Evolutionary conservation across 208 protist species (phyloP), one percentile per base, ranked within the genome.

Genomic region (Leishmania martiniquensis): DNA sequence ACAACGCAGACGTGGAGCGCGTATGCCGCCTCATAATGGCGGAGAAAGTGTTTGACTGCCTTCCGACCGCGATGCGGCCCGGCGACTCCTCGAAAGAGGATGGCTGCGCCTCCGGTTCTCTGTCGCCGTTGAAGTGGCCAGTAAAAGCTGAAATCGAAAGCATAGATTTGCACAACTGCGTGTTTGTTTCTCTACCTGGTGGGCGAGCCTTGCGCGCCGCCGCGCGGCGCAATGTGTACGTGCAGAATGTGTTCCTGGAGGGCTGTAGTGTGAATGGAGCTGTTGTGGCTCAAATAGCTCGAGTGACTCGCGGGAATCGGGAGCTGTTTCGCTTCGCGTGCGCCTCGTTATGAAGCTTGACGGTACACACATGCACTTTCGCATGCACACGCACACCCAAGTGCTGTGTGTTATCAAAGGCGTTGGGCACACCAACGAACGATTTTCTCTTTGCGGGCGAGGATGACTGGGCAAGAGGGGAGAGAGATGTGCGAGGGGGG

Each of bases 241-340:
- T 90, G 62, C 69, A 79, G 42, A 55, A 82, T n/a, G 65, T 90
- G 1, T 87, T 80, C 37, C 47, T 86, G 15, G 63, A 78, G 29
- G 86, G 86, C 1, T 88, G 78, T 57, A 90, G 86, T 25, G 81
- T 90, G 20, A 90, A 90, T 47, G 25, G 72, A 0, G 86, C 80
- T 9, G 86, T 86, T 7, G 73, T 84, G 54, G 52, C 51, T 51
- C 86, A 90, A 17, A 72, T 90, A 32, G 73, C 42, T 12, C 73
- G 60, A 22, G 78, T 81, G 20, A 85, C 79, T 6, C 59, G 76
- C 2, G 44, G 45, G 22, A 89, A 89, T 59, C 78, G 82, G 12
- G 66, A 37, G 49, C 69, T 65, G 59, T 79, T 84, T 47, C 71
- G 49, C n/a, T 34, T n/a, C 17, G 63, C 73, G 25, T 70, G 70